A percentile compares a stretch with the other conserved stretches of the same genome.
Evolutionary conservation across 2,329 filamentous ascomycete species (phyloP).

Genomic region (Eutypella sp.): DNA sequence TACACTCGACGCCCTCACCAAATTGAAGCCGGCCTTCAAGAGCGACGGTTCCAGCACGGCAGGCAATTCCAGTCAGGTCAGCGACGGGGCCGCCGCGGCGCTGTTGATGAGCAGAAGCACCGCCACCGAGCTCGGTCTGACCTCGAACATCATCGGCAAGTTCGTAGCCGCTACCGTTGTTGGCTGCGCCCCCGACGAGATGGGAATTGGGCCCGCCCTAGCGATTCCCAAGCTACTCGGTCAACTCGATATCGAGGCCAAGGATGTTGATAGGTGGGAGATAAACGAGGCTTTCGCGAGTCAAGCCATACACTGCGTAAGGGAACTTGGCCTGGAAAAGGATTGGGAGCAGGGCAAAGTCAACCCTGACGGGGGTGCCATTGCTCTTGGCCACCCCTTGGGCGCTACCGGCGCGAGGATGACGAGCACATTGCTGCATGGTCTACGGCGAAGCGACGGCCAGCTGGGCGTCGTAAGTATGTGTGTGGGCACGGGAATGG

Average conservation of each 20-base stretch:
- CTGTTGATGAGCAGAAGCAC: slow-evolving; percentile 82
- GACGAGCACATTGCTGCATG: slow-evolving; percentile 65
- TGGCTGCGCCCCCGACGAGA: slow-evolving; percentile 83
- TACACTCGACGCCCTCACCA: slow-evolving; percentile 64
- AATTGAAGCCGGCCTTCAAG: slow-evolving; percentile 82
- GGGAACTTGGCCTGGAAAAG: slow-evolving; percentile 62
- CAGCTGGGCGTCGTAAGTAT: slow-evolving; percentile 85
- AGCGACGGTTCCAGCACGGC: slow-evolving; percentile 72
- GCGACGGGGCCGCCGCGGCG: slow-evolving; percentile 79
- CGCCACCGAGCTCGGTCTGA: slow-evolving; percentile 67
- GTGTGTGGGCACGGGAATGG: slow-evolving; percentile 83
- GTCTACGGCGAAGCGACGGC: slow-evolving; percentile 61
- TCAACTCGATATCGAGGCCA: slow-evolving; percentile 58
- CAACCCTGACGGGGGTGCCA: slow-evolving; percentile 89
- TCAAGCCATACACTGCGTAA: slow-evolving; percentile 64
- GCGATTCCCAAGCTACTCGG: slow-evolving; percentile 79
- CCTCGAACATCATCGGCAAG: slow-evolving; percentile 67
- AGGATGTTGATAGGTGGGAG: slow-evolving; percentile 82
- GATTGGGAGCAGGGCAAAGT: slow-evolving; percentile 63
- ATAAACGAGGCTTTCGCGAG: slow-evolving; percentile 80
- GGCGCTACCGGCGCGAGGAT: slow-evolving; percentile 84
- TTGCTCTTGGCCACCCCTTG: slow-evolving; percentile 88
- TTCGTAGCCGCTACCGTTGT: slow-evolving; percentile 73
- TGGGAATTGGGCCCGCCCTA: slow-evolving; percentile 85
- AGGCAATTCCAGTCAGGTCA: slow-evolving; percentile 81